These are phyloP conservation scores for Penstemon newberryi DNA, from an alignment of 257 asterid species.

Conservation along the genomic window DNA sequence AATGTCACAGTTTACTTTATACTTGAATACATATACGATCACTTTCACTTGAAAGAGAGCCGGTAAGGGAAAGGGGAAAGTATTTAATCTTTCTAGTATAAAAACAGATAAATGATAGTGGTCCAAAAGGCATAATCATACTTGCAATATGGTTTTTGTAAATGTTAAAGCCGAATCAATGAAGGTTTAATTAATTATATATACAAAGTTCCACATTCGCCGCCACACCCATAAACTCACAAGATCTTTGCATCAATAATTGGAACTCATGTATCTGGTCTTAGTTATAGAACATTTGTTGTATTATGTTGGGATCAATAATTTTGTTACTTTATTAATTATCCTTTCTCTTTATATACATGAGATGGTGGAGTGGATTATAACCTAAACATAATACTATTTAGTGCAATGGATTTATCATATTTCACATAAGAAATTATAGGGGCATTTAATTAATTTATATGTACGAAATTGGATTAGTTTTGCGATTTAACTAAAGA, in stretches of 20 bases:
- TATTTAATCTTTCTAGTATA: constrained; percentile 37
- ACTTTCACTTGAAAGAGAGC: constrained; percentile 36
- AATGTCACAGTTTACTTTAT: constrained; percentile 36
- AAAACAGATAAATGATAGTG: constrained; percentile 18
- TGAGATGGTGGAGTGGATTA: background rate
- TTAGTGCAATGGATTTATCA: too few relatives aligned
- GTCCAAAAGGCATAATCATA: constrained; percentile 28
- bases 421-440: too few relatives aligned
- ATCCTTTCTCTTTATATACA: background rate
- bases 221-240: constrained; percentile 48
- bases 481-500: too few relatives aligned
- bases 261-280: constrained; percentile 36
- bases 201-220: constrained; percentile 50
- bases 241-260: constrained; percentile 29
- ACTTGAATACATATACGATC: constrained; percentile 28
- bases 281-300: background rate
- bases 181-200: constrained; percentile 18
- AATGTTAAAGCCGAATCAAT: constrained; percentile 23
- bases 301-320: too few relatives aligned
- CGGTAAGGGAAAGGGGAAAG: constrained; percentile 31
- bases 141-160: background rate
- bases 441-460: too few relatives aligned
- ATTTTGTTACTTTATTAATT: constrained; percentile 8
- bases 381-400: too few relatives aligned
- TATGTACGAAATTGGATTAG: too few relatives aligned